Evolutionary conservation across 768 basidiomycete genomes (phyloP).

Genomic region (Cystoderma amianthinum): DNA sequence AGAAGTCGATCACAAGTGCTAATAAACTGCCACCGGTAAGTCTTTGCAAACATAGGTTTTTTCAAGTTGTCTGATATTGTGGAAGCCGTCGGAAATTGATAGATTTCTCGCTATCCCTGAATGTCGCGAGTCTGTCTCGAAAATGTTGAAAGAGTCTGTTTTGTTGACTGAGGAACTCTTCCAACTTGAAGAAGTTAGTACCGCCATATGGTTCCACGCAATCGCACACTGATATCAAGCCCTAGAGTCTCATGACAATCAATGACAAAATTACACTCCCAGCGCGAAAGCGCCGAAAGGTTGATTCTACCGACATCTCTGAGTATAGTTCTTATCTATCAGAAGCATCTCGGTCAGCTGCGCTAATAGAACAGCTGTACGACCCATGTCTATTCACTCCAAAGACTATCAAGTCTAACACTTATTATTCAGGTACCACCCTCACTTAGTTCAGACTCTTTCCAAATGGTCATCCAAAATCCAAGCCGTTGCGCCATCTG

Average conservation of each 20-base stretch:
- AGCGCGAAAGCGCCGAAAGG: slow-evolving; percentile 50
- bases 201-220: slow-evolving; percentile 1
- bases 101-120: slow-evolving; percentile 28
- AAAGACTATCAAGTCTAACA: background rate
- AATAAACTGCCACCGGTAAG: slow-evolving; percentile 64
- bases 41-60: slow-evolving; percentile 5
- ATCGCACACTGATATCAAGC: background rate
- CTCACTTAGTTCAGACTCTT: slow-evolving; percentile 69
- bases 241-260: slow-evolving; percentile 34
- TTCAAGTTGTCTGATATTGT: slow-evolving; percentile 7
- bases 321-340: slow-evolving; percentile 30
- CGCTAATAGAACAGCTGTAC: slow-evolving; percentile 47
- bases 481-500: slow-evolving; percentile 82
- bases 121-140: slow-evolving; percentile 37
- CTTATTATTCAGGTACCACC: slow-evolving; percentile 41
- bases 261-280: slow-evolving; percentile 44
- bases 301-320: slow-evolving; percentile 21
- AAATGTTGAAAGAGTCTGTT: slow-evolving; percentile 55
- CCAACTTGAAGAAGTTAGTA: slow-evolving; percentile 59
- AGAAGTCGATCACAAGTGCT: slow-evolving; percentile 65
- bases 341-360: slow-evolving; percentile 32
- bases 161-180: slow-evolving; percentile 61
- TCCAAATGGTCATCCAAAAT: slow-evolving; percentile 96
- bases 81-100: slow-evolving; percentile 26
- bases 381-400: slow-evolving; percentile 12